phyloP scores from a whole-genome alignment of 331 rosid species.

The Stylosanthes scabra region DNA sequence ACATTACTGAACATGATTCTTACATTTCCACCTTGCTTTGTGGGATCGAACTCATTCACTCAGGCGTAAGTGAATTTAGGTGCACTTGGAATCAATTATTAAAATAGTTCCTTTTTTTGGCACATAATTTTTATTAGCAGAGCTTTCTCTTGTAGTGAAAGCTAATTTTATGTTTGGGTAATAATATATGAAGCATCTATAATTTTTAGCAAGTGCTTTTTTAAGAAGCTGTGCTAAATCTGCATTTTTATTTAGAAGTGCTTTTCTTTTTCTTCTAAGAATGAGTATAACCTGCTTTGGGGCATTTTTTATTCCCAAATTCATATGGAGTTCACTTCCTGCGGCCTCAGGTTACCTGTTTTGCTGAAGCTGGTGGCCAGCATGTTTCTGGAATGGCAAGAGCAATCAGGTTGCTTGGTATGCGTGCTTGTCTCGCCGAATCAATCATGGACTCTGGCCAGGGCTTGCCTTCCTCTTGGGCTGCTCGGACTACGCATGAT shows the following conservation, averaged over 20 bases:
- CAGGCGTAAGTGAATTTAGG: conserved; percentile 45
- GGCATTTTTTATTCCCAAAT: background rate
- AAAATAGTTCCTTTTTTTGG: too few relatives aligned
- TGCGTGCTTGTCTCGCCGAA: conserved; percentile 84
- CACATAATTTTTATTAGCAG: too few relatives aligned
- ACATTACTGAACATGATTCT: conserved; percentile 77
- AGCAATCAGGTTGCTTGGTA: conserved; percentile 70
- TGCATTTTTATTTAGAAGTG: too few relatives aligned
- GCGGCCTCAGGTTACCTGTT: conserved; percentile 71
- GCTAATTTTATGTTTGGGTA: too few relatives aligned
- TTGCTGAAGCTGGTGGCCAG: conserved; percentile 97
- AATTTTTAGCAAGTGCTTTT: too few relatives aligned
- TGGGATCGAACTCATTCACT: conserved; percentile 84
- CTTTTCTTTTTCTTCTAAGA: too few relatives aligned
- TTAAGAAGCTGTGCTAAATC: too few relatives aligned
- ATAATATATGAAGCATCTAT: too few relatives aligned
- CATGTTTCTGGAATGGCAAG: conserved; percentile 79
- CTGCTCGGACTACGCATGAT: conserved; percentile 44
- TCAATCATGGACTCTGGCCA: conserved; percentile 85
- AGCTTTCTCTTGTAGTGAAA: too few relatives aligned
- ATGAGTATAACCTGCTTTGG: too few relatives aligned
- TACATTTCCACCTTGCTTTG: conserved; percentile 82
- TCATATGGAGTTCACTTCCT: background rate
- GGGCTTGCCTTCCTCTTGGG: conserved; percentile 71
- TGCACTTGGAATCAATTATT: too few relatives aligned